These are phyloP conservation scores for Astragalus glycyphyllos DNA, from an alignment of 306 rosid species.

Conservation along the genomic window DNA sequence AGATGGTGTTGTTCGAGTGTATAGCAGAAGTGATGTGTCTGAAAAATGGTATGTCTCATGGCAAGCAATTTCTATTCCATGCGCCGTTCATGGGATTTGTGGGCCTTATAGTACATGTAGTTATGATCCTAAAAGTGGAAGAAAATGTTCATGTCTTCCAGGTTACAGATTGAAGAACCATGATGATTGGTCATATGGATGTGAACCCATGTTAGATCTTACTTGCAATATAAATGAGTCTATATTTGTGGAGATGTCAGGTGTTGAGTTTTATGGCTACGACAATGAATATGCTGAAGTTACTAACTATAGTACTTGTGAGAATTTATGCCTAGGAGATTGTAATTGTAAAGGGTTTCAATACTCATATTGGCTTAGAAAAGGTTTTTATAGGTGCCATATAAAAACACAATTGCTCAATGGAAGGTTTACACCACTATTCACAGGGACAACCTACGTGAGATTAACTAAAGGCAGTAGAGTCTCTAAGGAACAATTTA, in stretches of 20 bases:
- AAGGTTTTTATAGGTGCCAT: not conserved
- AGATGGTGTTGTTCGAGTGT: no score
- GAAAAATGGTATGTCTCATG: not conserved
- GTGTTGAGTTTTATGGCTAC: conserved; percentile 44
- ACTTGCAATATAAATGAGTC: conserved; percentile 27
- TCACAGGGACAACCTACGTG: conserved; percentile 14
- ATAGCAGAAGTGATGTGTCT: not conserved
- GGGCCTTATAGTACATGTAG: not conserved
- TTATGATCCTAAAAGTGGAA: no score
- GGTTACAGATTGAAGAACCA: conserved; percentile 28
- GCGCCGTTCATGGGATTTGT: not conserved
- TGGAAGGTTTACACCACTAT: conserved; percentile 11
- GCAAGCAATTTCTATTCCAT: not conserved
- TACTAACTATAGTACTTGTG: conserved; percentile 22
- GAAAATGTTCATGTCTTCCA: conserved; percentile 38
- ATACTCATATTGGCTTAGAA: not conserved
- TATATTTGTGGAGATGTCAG: not conserved
- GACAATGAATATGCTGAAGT: not conserved
- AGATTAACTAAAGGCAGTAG: conserved; percentile 27
- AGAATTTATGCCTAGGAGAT: conserved; percentile 23
- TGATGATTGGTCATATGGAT: conserved; percentile 50
- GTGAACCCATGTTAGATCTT: conserved; percentile 40
- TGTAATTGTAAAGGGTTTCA: conserved; percentile 41
- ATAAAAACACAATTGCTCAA: conserved; percentile 36
- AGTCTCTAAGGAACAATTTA: no score